Evolutionary conservation across 257 asterid species (phyloP).

Genomic region (Solanum chilense): DNA sequence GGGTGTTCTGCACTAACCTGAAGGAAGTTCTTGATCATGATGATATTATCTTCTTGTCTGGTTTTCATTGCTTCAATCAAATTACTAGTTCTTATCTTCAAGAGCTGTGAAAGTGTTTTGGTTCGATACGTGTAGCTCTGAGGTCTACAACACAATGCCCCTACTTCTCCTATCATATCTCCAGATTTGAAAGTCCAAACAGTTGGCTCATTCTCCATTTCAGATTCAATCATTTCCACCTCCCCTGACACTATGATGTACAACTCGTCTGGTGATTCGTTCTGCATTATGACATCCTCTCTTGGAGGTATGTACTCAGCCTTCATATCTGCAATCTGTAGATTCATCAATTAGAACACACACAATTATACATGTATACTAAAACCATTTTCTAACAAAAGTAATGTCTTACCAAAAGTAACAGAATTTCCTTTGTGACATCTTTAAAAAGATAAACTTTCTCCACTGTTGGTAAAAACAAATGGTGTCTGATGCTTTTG

Average conservation of each 20-base stretch:
- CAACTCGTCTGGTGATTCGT: slow-evolving; percentile 72
- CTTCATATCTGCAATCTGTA: slow-evolving; percentile 75
- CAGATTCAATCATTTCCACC: slow-evolving; percentile 67
- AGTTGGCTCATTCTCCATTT: slow-evolving; percentile 40
- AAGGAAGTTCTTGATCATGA: slow-evolving; percentile 71
- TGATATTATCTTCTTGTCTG: slow-evolving; percentile 51
- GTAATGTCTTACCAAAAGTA: slow-evolving; percentile 38
- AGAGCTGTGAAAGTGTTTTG: slow-evolving; percentile 69
- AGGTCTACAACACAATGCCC: slow-evolving; percentile 66
- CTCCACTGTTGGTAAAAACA: slow-evolving; percentile 68
- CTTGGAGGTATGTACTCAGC: slow-evolving; percentile 89
- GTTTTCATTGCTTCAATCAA: slow-evolving; percentile 60
- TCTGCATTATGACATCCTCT: slow-evolving; percentile 80
- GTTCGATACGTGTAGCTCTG: slow-evolving; percentile 76
- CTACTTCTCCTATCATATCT: slow-evolving; percentile 81
- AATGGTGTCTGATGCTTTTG: slow-evolving; percentile 58
- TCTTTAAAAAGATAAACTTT: slow-evolving; percentile 73
- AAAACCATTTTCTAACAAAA: not conserved
- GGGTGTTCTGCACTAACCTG: slow-evolving; percentile 26
- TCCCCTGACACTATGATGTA: slow-evolving; percentile 90
- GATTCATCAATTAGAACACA: not conserved
- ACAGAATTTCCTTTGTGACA: slow-evolving; percentile 51
- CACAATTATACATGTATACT: not conserved
- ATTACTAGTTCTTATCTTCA: slow-evolving; percentile 56
- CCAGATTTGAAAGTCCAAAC: slow-evolving; percentile 48